A percentile compares a stretch with the other conserved stretches of the same genome.
These are phyloP conservation scores for Coemansia sp. DNA, from an alignment of 192 early-diverging fungal genomes.

Conservation along the genomic window DNA sequence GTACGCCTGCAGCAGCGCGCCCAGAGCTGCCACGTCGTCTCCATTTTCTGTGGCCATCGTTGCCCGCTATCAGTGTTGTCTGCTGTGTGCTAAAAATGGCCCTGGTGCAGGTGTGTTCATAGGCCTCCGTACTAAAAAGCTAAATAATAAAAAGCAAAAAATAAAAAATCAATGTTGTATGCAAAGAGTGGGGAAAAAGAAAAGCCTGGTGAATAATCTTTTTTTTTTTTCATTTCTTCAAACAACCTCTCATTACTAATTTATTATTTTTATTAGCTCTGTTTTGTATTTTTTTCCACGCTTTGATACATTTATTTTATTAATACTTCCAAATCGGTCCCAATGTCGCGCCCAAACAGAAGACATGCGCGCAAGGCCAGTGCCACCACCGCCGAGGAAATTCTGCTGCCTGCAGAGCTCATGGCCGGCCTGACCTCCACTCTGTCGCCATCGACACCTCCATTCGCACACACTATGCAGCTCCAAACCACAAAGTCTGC, in stretches of 20 bases:
- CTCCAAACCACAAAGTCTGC: neutral
- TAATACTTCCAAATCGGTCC: neutral
- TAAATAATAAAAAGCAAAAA: neutral
- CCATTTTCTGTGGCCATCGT: neutral
- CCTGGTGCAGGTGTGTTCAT: too few species aligned
- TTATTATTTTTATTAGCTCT: slow-evolving; percentile 1
- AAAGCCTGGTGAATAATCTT: too few species aligned
- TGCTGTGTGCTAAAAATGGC: too few species aligned
- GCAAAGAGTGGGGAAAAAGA: too few species aligned
- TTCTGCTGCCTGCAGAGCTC: slow-evolving; percentile 50
- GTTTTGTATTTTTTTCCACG: neutral
- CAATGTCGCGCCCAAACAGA: slow-evolving; percentile 40
- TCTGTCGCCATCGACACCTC: slow-evolving; percentile 27
- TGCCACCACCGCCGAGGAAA: slow-evolving; percentile 51
- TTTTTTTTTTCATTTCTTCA: slow-evolving; percentile 4
- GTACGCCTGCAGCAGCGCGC: slow-evolving; percentile 41
- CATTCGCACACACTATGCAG: neutral
- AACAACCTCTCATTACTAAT: slow-evolving; percentile 4
- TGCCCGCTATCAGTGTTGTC: too few species aligned
- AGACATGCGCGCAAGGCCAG: slow-evolving; percentile 52
- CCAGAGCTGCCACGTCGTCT: slow-evolving; percentile 17
- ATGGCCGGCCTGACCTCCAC: slow-evolving; percentile 45
- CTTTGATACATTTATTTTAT: slow-evolving; percentile 1
- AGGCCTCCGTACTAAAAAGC: too few species aligned
- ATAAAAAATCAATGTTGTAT: too few species aligned